Conservation (phyloP, 345 rosid species). For the Syzygium jambos region DNA sequence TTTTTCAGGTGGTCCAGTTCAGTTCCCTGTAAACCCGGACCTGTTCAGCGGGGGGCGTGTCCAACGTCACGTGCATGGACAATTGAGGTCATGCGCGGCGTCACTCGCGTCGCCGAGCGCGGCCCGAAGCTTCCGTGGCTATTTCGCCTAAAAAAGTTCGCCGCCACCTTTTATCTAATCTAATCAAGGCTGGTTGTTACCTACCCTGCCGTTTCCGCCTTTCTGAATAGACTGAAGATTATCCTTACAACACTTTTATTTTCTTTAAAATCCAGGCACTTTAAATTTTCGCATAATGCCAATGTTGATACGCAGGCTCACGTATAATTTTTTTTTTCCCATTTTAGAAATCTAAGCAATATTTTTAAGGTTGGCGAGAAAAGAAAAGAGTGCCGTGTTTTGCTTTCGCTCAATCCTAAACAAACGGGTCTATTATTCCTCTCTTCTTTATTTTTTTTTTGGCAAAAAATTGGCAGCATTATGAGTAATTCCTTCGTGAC, state of each 20-base stretch:
- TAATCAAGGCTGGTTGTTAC: background rate
- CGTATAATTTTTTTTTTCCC: background rate
- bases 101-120: background rate
- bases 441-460: background rate
- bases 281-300: background rate
- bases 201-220: accelerated
- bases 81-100: background rate
- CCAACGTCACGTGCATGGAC: background rate
- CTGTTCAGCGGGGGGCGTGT: background rate
- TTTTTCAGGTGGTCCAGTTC: no score
- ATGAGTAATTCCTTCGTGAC: background rate
- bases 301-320: background rate
- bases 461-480: background rate
- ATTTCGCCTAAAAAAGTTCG: background rate
- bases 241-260: background rate
- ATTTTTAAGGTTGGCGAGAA: background rate
- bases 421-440: background rate
- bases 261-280: background rate
- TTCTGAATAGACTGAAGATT: background rate
- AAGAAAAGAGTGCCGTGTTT: background rate
- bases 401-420: background rate
- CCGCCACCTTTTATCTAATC: conserved; percentile 36
- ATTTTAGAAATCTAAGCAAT: background rate
- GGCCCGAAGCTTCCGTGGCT: conserved; percentile 49
- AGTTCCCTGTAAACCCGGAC: no score